These are phyloP conservation scores for Nidula microcarpa DNA, from an alignment of 768 basidiomycete genomes.

Conservation along the genomic window DNA sequence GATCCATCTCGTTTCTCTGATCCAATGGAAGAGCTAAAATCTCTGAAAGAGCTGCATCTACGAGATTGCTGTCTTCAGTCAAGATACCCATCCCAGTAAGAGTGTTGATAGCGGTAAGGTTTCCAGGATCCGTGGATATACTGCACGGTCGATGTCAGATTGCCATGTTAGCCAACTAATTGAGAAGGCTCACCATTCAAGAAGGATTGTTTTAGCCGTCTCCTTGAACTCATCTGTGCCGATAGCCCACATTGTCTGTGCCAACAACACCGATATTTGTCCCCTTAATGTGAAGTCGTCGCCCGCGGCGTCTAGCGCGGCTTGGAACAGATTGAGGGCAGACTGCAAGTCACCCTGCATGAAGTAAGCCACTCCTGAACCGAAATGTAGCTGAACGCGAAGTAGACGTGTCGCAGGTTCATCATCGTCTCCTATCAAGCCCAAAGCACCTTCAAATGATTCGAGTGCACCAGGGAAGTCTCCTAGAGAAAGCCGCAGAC, in stretches of 20 bases:
- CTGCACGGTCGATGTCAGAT: conserved; percentile 30
- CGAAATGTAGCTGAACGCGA: conserved; percentile 64
- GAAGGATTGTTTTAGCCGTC: conserved; percentile 69
- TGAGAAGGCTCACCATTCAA: conserved; percentile 66
- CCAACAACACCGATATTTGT: conserved; percentile 75
- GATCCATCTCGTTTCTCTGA: conserved; percentile 63
- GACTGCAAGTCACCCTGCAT: conserved; percentile 56
- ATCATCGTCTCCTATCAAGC: conserved; percentile 56
- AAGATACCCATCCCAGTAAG: conserved; percentile 90
- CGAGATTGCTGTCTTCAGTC: conserved; percentile 70
- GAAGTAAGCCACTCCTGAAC: conserved; percentile 70
- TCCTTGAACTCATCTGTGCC: conserved; percentile 75
- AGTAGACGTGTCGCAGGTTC: conserved; percentile 34
- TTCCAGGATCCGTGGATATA: conserved; percentile 73
- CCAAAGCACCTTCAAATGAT: conserved; percentile 69
- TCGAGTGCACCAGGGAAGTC: conserved; percentile 61
- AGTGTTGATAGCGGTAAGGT: conserved; percentile 76
- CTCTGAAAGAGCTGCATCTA: conserved; percentile 86
- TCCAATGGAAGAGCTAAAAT: conserved; percentile 68
- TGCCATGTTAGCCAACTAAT: not conserved
- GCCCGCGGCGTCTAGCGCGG: conserved; percentile 53
- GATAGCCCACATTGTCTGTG: conserved; percentile 82
- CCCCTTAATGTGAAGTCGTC: conserved; percentile 50
- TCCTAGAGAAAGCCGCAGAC: conserved; percentile 60
- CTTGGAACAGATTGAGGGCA: conserved; percentile 67